Evolutionary conservation across 176 grass and related monocot species (phyloP), one percentile per base, ranked within the genome.

Genomic region (Elymus sibiricus): DNA sequence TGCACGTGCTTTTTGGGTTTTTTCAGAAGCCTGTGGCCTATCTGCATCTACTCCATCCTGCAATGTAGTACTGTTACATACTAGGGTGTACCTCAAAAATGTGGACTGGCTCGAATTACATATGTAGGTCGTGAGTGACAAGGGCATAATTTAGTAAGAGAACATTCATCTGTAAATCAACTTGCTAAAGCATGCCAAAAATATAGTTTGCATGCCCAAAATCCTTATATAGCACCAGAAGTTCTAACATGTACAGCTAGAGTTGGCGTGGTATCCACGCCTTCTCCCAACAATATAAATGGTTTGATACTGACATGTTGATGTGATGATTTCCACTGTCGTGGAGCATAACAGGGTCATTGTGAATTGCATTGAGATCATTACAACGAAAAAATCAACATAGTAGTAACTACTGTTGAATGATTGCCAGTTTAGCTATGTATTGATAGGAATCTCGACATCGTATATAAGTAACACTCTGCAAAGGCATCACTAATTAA

Each of bases 41-140:
- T 95, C 93, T 28, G 85, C 82, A 91, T 99, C 97, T 42, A 84
- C 60, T 86, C 87, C 92, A 78, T 99, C 97, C 97, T 99, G 86
- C 42, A 1, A 51, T 64, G 29, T 51, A 79, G 34, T 27, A 38
- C 2, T 25, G 5, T 83, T 58, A 81, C 68, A 78, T 79, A 79
- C 35, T 83, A 62, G 29, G 12, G 5, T 29, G 46, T 82, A 49
- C 35, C 79, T 32, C 12, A 17, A 64, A 46, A 27, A 28, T 29
- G n/a, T 34, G 55, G 26, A 70, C 51, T 70, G 14, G 78, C 21
- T 26, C 26, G 73, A 78, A 63, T 58, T 58, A 60, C 22, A 74
- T 39, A 13, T 46, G 65, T 29, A 31, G 6, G 6, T 25, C 7
- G 13, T 59, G 19, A 43, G 5, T 34, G 9, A 28, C 13, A 22